Evolutionary conservation across 768 basidiomycete species (phyloP).

Genomic region (Lactarius hengduanensis): DNA sequence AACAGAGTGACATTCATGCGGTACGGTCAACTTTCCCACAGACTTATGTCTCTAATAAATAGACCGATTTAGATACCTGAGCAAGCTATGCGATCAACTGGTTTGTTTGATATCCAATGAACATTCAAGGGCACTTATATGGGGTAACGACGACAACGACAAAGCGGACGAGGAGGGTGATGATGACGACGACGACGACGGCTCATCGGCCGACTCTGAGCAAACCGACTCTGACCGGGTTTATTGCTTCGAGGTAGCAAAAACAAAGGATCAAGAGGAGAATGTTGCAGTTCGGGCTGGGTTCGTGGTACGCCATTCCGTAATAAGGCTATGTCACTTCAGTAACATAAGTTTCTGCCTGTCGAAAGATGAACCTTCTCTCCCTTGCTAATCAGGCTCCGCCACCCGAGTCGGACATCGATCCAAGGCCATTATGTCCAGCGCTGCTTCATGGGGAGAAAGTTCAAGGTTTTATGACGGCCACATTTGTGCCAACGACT

Average conservation of each 20-base stretch:
- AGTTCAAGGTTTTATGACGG: conserved; percentile 28
- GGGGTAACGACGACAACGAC: conserved; percentile 37
- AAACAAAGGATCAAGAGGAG: conserved; percentile 59
- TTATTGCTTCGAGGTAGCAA: conserved; percentile 52
- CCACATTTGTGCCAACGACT: neutral
- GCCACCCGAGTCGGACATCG: neutral
- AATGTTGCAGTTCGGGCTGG: conserved; percentile 44
- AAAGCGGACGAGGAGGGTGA: too few relatives aligned
- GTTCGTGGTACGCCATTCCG: conserved; percentile 42
- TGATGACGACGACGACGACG: conserved; percentile 13
- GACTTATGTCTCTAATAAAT: neutral
- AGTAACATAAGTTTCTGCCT: neutral
- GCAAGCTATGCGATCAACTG: conserved; percentile 47
- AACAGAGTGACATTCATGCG: conserved; percentile 65
- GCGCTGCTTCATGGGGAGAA: conserved; percentile 27
- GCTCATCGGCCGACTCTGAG: conserved; percentile 37
- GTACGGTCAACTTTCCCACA: conserved; percentile 34
- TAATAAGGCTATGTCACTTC: too few relatives aligned
- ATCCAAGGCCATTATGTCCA: neutral
- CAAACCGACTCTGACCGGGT: conserved; percentile 48
- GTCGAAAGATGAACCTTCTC: neutral
- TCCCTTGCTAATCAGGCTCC: neutral
- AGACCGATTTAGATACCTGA: conserved; percentile 12
- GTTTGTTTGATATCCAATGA: conserved; percentile 49
- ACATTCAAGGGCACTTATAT: conserved; percentile 47